phyloP scores from a whole-genome alignment of 2,329 filamentous ascomycete species.

The Falciphora oryzae region DNA sequence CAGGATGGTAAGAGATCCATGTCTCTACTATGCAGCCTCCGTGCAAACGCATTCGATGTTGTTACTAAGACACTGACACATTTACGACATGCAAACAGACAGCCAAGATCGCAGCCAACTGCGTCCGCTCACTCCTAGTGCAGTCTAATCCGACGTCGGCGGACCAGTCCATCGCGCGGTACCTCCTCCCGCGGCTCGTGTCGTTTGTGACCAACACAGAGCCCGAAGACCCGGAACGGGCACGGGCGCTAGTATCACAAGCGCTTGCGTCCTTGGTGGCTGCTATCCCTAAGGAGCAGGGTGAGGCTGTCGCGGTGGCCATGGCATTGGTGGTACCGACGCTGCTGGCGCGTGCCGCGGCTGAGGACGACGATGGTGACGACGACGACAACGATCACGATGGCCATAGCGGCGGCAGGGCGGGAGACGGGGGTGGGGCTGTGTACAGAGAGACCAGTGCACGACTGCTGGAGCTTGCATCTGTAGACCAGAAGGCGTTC shows the following conservation, averaged over 20 bases:
- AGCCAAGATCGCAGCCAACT: constrained; percentile 84
- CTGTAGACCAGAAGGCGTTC: constrained; percentile 67
- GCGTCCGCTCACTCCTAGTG: constrained; percentile 77
- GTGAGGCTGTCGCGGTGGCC: constrained; percentile 48
- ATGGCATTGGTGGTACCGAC: constrained; percentile 74
- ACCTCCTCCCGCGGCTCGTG: constrained; percentile 69
- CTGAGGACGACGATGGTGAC: constrained; percentile 23
- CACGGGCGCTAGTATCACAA: constrained; percentile 63
- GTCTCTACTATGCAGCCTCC: not conserved
- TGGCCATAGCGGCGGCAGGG: constrained; percentile 20
- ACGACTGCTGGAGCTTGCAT: constrained; percentile 74
- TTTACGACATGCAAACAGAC: constrained; percentile 43
- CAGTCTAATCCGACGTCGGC: constrained; percentile 55
- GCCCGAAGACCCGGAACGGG: constrained; percentile 74
- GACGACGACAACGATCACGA: constrained; percentile 33
- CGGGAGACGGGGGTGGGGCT: constrained; percentile 36
- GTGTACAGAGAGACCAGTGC: constrained; percentile 69
- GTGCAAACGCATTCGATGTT: not conserved
- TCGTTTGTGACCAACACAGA: constrained; percentile 65
- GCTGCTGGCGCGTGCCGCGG: constrained; percentile 65
- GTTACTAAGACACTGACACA: not conserved
- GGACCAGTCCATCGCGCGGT: constrained; percentile 67
- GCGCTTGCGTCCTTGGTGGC: constrained; percentile 69
- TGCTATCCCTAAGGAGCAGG: constrained; percentile 22
- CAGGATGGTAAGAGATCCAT: constrained; percentile 53